Evolutionary conservation across 2,329 filamentous ascomycete species (phyloP).

Genomic region (Pezicula carpinea): DNA sequence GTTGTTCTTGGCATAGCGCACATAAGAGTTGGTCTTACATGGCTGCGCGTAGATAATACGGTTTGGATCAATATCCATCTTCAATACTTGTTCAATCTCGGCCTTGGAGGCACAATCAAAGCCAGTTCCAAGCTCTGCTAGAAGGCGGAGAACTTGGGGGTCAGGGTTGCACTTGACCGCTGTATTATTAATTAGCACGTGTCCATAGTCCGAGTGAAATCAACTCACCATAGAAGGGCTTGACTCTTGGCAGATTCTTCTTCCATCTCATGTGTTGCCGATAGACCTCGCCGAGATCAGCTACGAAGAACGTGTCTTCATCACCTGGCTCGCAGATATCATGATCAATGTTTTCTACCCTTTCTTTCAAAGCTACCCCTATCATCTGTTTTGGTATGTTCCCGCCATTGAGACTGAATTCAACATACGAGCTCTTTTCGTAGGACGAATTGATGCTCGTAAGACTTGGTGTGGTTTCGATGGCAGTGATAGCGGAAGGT

Average conservation of each 20-base stretch:
- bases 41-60: slow-evolving; percentile 99
- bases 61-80: slow-evolving; percentile 75
- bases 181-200: slow-evolving; percentile 32
- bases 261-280: slow-evolving; percentile 99
- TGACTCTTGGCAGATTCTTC: slow-evolving; percentile 84
- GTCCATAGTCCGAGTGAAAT: slow-evolving; percentile 3
- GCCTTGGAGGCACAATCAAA: slow-evolving; percentile 98
- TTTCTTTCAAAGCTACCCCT: slow-evolving; percentile 78
- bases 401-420: slow-evolving; percentile 22
- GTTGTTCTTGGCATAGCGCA: slow-evolving; percentile 79
- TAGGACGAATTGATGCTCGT: slow-evolving; percentile 25
- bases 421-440: slow-evolving; percentile 22
- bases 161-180: slow-evolving; percentile 99
- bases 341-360: slow-evolving; percentile 78
- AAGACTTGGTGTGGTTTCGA: slow-evolving; percentile 34
- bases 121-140: slow-evolving; percentile 83
- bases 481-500: slow-evolving; percentile 59
- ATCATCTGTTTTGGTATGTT: slow-evolving; percentile 70
- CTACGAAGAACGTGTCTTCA: slow-evolving; percentile 97
- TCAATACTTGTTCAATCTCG: slow-evolving; percentile 89
- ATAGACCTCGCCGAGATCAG: slow-evolving; percentile 96
- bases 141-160: slow-evolving; percentile 78
- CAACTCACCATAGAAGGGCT: slow-evolving; percentile 85
- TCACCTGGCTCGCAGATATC: slow-evolving; percentile 87
- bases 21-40: slow-evolving; percentile 98